Percentiles rank a stretch among this genome's conserved stretches.
Conservation (phyloP, 192 early-diverging fungal species). For the Allomyces macrogynus region DNA sequence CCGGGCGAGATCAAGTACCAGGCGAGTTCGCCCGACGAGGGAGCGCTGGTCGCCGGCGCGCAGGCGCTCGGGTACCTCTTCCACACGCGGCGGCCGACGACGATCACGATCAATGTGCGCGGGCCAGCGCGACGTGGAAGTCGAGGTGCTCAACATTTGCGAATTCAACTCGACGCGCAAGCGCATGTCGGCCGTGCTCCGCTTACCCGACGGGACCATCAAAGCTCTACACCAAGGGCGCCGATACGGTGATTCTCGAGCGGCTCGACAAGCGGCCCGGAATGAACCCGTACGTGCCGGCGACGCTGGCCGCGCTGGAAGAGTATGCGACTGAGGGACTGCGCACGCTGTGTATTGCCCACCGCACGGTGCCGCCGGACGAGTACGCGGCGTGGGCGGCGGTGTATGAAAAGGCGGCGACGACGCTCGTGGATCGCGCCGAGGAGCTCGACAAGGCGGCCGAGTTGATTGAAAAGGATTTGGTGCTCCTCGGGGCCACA, state of each 20-base stretch:
- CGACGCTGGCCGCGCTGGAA: constrained; percentile 1
- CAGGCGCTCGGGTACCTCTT: constrained; percentile 13
- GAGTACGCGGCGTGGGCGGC: constrained; percentile 70
- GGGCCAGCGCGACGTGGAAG: constrained; percentile 39
- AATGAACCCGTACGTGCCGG: constrained; percentile 30
- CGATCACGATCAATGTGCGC: constrained; percentile 3
- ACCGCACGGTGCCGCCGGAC: constrained; percentile 70
- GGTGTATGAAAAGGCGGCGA: constrained; percentile 55
- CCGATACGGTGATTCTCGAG: constrained; percentile 92
- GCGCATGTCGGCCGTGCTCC: constrained; percentile 84
- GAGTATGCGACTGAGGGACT: constrained; percentile 92
- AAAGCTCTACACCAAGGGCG: constrained; percentile 93
- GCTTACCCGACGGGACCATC: constrained; percentile 59
- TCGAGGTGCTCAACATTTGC: constrained; percentile 82
- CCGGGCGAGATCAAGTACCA: constrained; percentile 67
- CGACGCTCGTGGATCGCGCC: constrained; percentile 2
- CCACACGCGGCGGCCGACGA: constrained; percentile 8
- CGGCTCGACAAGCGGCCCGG: constrained; percentile 37
- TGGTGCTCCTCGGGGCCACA: constrained; percentile 84
- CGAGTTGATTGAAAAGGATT: constrained; percentile 82
- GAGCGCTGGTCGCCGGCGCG: constrained; percentile 62
- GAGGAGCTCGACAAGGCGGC: constrained; percentile 40
- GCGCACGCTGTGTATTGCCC: constrained; percentile 85
- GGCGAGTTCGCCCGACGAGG: constrained; percentile 92
- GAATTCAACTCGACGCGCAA: constrained; percentile 99